Evolutionary conservation across 2,329 filamentous ascomycete species (phyloP), one percentile per base, ranked within the genome.

Genomic region (Fusarium sarcochroum): DNA sequence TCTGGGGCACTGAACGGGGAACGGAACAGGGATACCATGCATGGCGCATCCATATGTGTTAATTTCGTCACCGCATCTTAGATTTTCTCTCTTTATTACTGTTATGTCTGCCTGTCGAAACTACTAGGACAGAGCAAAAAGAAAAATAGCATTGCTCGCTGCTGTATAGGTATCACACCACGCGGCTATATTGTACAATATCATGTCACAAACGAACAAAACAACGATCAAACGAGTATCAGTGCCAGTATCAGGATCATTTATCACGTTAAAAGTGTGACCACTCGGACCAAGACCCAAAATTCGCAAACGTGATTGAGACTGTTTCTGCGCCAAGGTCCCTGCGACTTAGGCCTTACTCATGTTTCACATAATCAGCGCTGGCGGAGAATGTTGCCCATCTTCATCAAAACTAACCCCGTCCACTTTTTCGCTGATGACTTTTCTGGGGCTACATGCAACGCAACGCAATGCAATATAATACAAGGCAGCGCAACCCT

Each of bases 61-160:
- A 59, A 64, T 64, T 64, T 64, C 61, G 52, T 65, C 61, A 64
- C 58, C 60, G 59, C 59, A 64, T 65, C 48, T 66, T 68, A 45
- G 37, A 55, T 47, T 48, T 59, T 56, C n/a, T 20, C 37, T 47
- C 21, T 64, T 42, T 30, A 8, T 51, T 18, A n/a, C 18, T n/a
- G 23, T 42, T 27, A 62, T 41, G 34, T 35, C 37, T 41, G 27
- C 25, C 23, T 45, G 32, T 17, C 6, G 27, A 11, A 35, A 38
- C 42, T 40, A 9, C 32, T 13, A 5, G 27, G 46, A 40, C 20
- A 52, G 58, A 37, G 21, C 21, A 32, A 47, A 50, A 52, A 62
- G 30, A 30, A 52, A 51, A 38, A 47, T 35, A 37, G 46, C 40
- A 44, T 17, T 17, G 41, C 21, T 44, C 32, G 32, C 37, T 35